Percentiles rank a stretch among this genome's conserved stretches.
phyloP scores from a whole-genome alignment of 75 land plant genomes.

The Picea glauca region DNA sequence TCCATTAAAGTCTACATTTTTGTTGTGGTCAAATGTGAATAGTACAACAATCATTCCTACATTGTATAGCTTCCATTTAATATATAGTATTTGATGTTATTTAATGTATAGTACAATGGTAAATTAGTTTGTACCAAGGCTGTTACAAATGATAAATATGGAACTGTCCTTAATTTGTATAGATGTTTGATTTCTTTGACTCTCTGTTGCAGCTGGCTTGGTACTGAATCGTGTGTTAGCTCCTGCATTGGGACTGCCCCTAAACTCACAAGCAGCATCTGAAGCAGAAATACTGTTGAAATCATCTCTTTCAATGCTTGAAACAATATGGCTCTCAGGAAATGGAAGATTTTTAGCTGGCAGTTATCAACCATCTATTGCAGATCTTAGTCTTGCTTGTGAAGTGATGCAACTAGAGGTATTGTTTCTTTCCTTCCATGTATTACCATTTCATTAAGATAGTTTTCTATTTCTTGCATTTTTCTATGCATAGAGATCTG shows the following conservation, averaged over 20 bases:
- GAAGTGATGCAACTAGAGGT: constrained; percentile 93
- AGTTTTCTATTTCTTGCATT: background rate
- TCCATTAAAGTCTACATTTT: no score
- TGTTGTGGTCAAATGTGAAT: no score
- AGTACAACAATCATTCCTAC: no score
- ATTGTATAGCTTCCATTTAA: no score
- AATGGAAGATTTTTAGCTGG: constrained; percentile 60
- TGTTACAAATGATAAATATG: no score
- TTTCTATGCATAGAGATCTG: background rate
- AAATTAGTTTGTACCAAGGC: no score
- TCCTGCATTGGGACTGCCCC: constrained; percentile 52
- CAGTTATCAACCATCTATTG: constrained; percentile 70
- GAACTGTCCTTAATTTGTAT: background rate
- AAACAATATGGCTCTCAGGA: constrained; percentile 70
- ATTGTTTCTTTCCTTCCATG: background rate
- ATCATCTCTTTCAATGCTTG: constrained; percentile 62
- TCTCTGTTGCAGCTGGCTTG: constrained; percentile 33
- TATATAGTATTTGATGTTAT: no score
- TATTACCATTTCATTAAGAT: background rate
- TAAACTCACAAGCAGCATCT: constrained; percentile 65
- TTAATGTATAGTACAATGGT: no score
- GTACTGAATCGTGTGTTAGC: constrained; percentile 55
- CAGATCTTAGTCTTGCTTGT: constrained; percentile 88
- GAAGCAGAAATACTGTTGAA: constrained; percentile 57
- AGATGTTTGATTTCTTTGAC: background rate